Percentiles rank a stretch among this genome's conserved stretches.
Conservation (phyloP, 306 rosid species). For the Trifolium subterraneum region DNA sequence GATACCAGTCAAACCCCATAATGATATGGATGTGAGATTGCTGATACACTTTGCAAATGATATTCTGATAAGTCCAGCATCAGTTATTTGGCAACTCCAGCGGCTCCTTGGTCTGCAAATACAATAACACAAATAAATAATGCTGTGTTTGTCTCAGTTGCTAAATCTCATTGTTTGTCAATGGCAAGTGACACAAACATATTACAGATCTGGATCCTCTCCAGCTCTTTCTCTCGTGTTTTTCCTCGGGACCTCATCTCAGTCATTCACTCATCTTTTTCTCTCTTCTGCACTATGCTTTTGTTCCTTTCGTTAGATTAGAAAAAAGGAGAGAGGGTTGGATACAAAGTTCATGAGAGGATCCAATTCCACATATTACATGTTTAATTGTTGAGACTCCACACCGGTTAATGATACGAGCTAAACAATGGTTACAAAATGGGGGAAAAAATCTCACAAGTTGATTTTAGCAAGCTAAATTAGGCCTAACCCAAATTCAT, state of each 20-base stretch:
- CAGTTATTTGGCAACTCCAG: conserved; percentile 89
- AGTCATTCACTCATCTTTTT: too few relatives aligned
- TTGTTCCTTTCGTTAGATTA: too few relatives aligned
- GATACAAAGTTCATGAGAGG: too few relatives aligned
- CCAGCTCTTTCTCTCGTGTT: too few relatives aligned
- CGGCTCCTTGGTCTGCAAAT: conserved; percentile 81
- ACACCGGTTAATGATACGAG: background rate
- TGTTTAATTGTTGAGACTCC: background rate
- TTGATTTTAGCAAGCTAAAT: background rate
- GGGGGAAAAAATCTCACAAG: background rate
- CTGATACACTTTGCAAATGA: conserved; percentile 72
- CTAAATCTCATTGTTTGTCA: background rate
- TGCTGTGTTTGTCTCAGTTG: background rate
- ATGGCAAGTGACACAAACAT: too few relatives aligned
- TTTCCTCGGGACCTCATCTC: too few relatives aligned
- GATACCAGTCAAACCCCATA: conserved; percentile 96
- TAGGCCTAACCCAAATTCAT: background rate
- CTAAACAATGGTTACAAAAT: too few relatives aligned
- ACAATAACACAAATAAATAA: conserved; percentile 14
- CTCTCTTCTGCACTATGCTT: too few relatives aligned
- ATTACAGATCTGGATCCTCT: too few relatives aligned
- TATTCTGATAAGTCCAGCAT: conserved; percentile 66
- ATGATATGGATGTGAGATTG: conserved; percentile 79
- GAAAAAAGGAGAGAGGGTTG: too few relatives aligned
- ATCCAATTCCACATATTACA: too few relatives aligned